Evolutionary conservation across 192 early-diverging fungal genomes (phyloP), one percentile per base, ranked within the genome.

Genomic region (Diversispora epigaea): DNA sequence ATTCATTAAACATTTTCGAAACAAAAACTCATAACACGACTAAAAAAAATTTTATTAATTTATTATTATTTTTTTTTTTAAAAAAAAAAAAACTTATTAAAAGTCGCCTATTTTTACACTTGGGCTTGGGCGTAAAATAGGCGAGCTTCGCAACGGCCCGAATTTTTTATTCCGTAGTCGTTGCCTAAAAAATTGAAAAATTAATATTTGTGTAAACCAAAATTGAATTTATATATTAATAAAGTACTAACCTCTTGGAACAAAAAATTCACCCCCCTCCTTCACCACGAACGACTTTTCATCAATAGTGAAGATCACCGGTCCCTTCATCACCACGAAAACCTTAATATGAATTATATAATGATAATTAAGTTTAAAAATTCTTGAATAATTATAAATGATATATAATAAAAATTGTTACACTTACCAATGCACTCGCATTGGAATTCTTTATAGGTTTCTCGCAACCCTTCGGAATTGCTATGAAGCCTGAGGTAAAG

Each of bases 391-490:
- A 21, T 4, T 43, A 0, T 6, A 17, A 21, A 46, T 78, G 7
- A 21, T 47, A 0, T 32, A 25, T 19, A 14, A 8, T 14, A 52
- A 66, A 67, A 32, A 1, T 32, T 32, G 0, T 44, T 19, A 22
- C 63, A 32, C 81, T 69, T 70, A 89, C 86, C 83, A 89, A 77
- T 15, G 81, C 83, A 17, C 80, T 81, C 3, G 41, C 49, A 19
- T 79, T 74, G 17, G 83, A 79, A 45, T 78, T 84, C 78, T 85
- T 87, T 46, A 72, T 84, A 10, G 86, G 85, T 61, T 89, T 89
- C 52, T 77, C 60, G 4, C 62, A 61, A 19, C 85, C 86, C 68
- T 81, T 82, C 2, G 88, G 86, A 17, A 89, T 41, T n/a, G 82
- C 77, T 49, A 89, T 73, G 1, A 86, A 47, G 8, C 88, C 88